Evolutionary conservation across 805 yeast genomes (phyloP).

Genomic region (Maudiozyma pseudohumilis): DNA sequence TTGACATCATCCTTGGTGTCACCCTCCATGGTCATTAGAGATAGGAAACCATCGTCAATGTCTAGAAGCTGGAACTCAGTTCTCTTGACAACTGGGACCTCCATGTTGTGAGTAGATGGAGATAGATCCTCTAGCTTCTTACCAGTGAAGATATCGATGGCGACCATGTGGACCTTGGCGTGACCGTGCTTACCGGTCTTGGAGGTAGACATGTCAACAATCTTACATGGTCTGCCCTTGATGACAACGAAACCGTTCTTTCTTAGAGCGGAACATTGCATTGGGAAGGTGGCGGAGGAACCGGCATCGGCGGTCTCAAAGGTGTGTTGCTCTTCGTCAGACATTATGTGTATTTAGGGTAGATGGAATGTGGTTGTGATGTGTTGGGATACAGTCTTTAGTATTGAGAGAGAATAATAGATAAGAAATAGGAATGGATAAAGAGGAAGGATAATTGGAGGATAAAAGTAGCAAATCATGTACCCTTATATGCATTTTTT

Average conservation of each 20-base stretch:
- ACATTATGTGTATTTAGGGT: constrained; percentile 13
- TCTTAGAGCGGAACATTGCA: constrained; percentile 99
- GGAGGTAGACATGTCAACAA: constrained; percentile 98
- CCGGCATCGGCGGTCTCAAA: constrained; percentile 98
- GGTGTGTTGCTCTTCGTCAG: constrained; percentile 60
- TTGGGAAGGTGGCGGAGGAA: constrained; percentile 95
- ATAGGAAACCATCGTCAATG: constrained; percentile 94
- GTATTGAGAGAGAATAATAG: background rate
- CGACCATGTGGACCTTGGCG: constrained; percentile 99
- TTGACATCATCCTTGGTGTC: constrained; percentile 97
- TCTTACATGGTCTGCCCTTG: constrained; percentile 98
- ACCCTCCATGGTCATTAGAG: constrained; percentile 92
- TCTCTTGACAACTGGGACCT: constrained; percentile 94
- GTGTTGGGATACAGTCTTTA: background rate
- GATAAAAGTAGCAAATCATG: background rate
- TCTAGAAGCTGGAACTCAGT: constrained; percentile 91
- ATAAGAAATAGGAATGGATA: background rate
- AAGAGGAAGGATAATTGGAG: background rate
- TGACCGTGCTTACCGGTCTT: constrained; percentile 99
- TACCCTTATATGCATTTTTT: constrained; percentile 2
- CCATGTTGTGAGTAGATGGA: constrained; percentile 99
- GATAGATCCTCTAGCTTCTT: constrained; percentile 98
- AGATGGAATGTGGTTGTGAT: background rate
- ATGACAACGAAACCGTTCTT: constrained; percentile 98
- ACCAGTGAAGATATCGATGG: constrained; percentile 95